Conservation (phyloP, 2,329 filamentous ascomycete genomes). For the Aspergillus jensenii region DNA sequence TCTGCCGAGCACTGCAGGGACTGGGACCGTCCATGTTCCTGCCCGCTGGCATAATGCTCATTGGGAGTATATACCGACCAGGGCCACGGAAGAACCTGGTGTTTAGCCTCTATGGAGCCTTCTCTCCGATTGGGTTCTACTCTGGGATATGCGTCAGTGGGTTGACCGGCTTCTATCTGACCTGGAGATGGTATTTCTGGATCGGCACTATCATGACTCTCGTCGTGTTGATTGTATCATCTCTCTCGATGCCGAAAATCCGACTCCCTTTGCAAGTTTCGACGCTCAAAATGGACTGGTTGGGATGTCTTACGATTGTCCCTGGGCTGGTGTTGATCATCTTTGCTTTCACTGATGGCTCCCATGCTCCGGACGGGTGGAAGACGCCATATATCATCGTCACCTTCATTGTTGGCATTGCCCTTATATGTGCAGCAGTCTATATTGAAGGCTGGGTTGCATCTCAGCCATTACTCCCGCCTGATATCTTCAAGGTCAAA, state of each 20-base stretch:
- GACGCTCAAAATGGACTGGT: neutral
- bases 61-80: conserved; percentile 9
- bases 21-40: conserved; percentile 7
- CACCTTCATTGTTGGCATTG: neutral
- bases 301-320: neutral
- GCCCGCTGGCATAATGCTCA: conserved; percentile 3
- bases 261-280: neutral
- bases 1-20: conserved; percentile 12
- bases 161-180: conserved; percentile 3
- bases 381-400: conserved; percentile 9
- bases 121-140: conserved; percentile 11
- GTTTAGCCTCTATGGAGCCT: conserved; percentile 11
- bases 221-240: neutral
- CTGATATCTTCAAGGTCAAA: conserved; percentile 13
- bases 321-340: conserved; percentile 3
- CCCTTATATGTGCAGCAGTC: conserved; percentile 3
- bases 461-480: neutral
- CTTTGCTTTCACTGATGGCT: conserved; percentile 6
- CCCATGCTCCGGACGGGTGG: conserved; percentile 8
- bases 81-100: conserved; percentile 12
- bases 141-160: conserved; percentile 7
- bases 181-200: conserved; percentile 11
- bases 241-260: neutral
- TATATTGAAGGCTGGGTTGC: conserved; percentile 9
- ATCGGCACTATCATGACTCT: conserved; percentile 5